A percentile compares a stretch with the other conserved stretches of the same genome.
These are phyloP conservation scores for Monosporascus sp. DNA, from an alignment of 2,329 filamentous ascomycete genomes.

Conservation along the genomic window DNA sequence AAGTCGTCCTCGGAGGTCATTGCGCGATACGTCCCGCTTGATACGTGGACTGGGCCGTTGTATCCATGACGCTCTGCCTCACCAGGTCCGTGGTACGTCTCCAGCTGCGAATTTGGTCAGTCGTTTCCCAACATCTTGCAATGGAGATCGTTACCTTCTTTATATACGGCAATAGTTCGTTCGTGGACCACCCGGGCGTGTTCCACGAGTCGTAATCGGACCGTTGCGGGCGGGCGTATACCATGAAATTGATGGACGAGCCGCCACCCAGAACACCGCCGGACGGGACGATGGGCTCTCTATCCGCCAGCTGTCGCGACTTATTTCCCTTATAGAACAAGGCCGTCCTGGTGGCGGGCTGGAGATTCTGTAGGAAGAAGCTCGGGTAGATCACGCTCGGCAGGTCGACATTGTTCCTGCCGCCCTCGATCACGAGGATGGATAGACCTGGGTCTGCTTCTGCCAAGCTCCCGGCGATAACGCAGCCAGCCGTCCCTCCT, in stretches of 20 bases:
- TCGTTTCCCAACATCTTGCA: background rate
- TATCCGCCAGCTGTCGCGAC: conserved; percentile 33
- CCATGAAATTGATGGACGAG: conserved; percentile 41
- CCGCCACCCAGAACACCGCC: conserved; percentile 48
- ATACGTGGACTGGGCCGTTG: conserved; percentile 37
- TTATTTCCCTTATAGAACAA: conserved; percentile 39
- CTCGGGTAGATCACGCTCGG: conserved; percentile 34
- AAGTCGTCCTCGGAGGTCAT: conserved; percentile 38
- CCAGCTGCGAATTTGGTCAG: conserved; percentile 31
- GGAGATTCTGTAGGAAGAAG: conserved; percentile 41
- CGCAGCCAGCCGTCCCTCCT: conserved; percentile 15
- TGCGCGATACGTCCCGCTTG: background rate
- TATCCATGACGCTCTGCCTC: conserved; percentile 43
- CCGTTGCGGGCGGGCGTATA: conserved; percentile 22
- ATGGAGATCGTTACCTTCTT: conserved; percentile 31
- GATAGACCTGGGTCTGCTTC: conserved; percentile 13
- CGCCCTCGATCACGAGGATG: conserved; percentile 13
- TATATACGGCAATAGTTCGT: conserved; percentile 40
- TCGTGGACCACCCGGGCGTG: conserved; percentile 12
- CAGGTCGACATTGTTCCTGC: conserved; percentile 10
- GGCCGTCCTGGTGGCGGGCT: conserved; percentile 34
- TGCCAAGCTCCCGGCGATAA: conserved; percentile 11
- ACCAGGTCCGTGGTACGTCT: conserved; percentile 50
- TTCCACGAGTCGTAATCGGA: conserved; percentile 18
- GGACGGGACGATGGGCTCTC: conserved; percentile 32